Percentiles rank a stretch among this genome's conserved stretches.
Evolutionary conservation across 2,329 filamentous ascomycete species (phyloP).

Genomic region (Colletotrichum lini): DNA sequence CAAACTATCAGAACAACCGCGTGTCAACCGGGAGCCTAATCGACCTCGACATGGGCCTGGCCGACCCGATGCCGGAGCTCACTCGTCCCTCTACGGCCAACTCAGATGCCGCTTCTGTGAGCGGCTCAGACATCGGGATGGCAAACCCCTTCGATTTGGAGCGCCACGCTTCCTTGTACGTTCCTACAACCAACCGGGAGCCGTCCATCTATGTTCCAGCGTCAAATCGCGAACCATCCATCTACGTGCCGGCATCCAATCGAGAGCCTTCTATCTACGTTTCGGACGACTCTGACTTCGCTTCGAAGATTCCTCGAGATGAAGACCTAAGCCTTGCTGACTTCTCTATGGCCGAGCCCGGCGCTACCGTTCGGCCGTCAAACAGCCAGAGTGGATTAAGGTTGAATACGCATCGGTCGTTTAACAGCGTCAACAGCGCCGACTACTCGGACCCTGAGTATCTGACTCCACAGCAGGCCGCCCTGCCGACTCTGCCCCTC

Average conservation of each 20-base stretch:
- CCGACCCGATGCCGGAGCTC: constrained; percentile 65
- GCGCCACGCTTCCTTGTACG: constrained; percentile 71
- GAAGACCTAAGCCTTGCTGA: constrained; percentile 50
- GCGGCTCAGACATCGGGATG: constrained; percentile 69
- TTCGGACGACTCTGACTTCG: constrained; percentile 69
- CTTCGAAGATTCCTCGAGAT: constrained; percentile 50
- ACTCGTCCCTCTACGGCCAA: constrained; percentile 72
- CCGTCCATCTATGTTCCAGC: constrained; percentile 71
- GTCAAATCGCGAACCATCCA: constrained; percentile 67
- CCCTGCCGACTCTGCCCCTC: constrained; percentile 45
- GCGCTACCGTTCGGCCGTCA: constrained; percentile 34
- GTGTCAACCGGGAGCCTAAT: constrained; percentile 63
- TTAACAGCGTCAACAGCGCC: constrained; percentile 43
- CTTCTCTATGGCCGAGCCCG: constrained; percentile 46
- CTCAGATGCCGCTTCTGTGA: constrained; percentile 70
- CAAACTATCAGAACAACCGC: constrained; percentile 51
- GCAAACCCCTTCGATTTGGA: constrained; percentile 75
- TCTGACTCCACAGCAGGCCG: constrained; percentile 49
- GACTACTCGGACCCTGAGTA: constrained; percentile 44
- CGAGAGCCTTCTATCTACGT: constrained; percentile 74
- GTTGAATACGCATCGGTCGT: constrained; percentile 39
- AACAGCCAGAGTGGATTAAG: constrained; percentile 30
- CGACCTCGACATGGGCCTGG: constrained; percentile 69
- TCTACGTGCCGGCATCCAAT: constrained; percentile 66
- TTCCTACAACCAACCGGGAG: constrained; percentile 60